phyloP scores from a whole-genome alignment of 139 green algal species.

The Helicosporidium sp. region DNA sequence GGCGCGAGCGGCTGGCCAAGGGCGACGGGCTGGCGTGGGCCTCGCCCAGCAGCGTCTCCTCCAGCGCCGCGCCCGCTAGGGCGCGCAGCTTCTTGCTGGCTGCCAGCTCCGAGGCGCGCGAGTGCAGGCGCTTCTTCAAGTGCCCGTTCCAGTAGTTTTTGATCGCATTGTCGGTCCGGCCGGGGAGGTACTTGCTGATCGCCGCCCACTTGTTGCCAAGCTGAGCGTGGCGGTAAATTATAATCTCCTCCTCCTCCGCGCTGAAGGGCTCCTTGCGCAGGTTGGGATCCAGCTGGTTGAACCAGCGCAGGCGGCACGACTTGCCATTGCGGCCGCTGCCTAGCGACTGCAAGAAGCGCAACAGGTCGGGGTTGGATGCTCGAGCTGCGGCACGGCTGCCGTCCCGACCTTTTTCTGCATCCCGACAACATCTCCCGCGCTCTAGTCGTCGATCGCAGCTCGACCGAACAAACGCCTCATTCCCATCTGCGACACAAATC shows the following conservation, averaged over 20 bases:
- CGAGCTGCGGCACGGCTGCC: no score
- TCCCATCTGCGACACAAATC: no score
- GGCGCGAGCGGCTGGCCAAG: no score
- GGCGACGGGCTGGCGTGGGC: no score
- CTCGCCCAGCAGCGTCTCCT: no score
- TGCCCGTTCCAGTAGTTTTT: constrained; percentile 69
- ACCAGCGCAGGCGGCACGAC: constrained; percentile 56
- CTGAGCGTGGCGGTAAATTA: constrained; percentile 27
- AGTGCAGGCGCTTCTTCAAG: constrained; percentile 11
- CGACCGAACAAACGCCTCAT: no score
- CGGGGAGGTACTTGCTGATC: constrained; percentile 44
- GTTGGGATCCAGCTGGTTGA: constrained; percentile 51
- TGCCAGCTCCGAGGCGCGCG: constrained; percentile 1
- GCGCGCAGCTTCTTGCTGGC: constrained; percentile 12
- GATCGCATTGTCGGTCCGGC: constrained; percentile 62
- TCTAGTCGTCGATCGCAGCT: no score
- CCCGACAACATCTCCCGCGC: no score
- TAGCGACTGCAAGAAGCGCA: constrained; percentile 11
- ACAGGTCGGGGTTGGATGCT: no score
- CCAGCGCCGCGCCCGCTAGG: constrained; percentile 9
- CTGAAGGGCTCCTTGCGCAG: constrained; percentile 51
- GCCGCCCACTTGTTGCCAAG: constrained; percentile 40
- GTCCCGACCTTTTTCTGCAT: no score
- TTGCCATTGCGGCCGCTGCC: constrained; percentile 57
- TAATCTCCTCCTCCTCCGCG: constrained; percentile 29